A percentile compares a stretch with the other conserved stretches of the same genome.
These are phyloP conservation scores for Saprolegnia parasitica DNA, from an alignment of 352 stramenopile species.

Conservation along the genomic window DNA sequence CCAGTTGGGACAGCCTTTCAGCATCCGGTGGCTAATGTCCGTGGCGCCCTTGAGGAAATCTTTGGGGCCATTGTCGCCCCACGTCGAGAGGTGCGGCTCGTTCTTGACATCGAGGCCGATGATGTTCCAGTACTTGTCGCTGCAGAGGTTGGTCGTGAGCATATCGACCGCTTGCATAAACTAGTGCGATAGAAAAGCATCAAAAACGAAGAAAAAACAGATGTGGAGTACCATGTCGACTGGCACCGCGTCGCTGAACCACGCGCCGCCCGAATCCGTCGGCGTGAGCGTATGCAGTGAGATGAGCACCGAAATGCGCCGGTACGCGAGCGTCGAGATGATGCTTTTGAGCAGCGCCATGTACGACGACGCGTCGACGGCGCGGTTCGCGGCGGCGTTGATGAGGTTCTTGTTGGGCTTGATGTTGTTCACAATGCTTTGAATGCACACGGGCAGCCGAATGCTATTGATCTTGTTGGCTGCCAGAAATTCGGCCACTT, in stretches of 20 bases:
- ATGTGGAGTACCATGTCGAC: conserved; percentile 34
- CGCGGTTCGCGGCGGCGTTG: conserved; percentile 61
- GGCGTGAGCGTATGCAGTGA: conserved; percentile 57
- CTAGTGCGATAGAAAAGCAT: conserved; percentile 12
- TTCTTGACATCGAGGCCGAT: conserved; percentile 70
- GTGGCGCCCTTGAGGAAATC: conserved; percentile 59
- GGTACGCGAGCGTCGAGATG: conserved; percentile 51
- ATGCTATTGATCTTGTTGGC: conserved; percentile 75
- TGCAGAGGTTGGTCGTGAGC: conserved; percentile 54
- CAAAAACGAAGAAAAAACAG: neutral
- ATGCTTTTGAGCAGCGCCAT: conserved; percentile 56
- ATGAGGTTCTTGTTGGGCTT: conserved; percentile 46
- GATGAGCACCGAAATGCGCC: conserved; percentile 59
- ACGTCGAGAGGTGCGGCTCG: conserved; percentile 59
- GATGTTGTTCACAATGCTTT: conserved; percentile 44
- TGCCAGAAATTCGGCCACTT: conserved; percentile 52
- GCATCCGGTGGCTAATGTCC: conserved; percentile 63
- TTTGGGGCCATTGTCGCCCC: conserved; percentile 36
- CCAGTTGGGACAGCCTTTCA: conserved; percentile 58
- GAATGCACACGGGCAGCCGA: conserved; percentile 51
- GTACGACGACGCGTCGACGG: conserved; percentile 59
- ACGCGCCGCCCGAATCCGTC: conserved; percentile 45
- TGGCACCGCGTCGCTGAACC: conserved; percentile 47
- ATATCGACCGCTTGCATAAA: conserved; percentile 52
- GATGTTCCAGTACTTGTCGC: conserved; percentile 60